These are phyloP conservation scores for Adansonia grandidieri DNA, from an alignment of 441 rosid species.

Conservation along the genomic window DNA sequence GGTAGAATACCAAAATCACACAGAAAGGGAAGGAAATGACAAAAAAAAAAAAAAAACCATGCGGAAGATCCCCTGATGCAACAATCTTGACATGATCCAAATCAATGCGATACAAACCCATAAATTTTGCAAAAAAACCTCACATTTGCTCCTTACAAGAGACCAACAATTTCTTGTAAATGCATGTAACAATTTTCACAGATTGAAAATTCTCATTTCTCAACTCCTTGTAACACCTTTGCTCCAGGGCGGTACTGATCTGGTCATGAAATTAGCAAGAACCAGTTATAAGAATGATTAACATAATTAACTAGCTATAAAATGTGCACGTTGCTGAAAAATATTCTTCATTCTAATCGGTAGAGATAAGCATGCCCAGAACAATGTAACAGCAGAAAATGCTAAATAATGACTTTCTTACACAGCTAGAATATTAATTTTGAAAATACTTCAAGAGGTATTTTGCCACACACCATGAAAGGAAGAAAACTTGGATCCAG, in stretches of 20 bases:
- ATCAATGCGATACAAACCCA: constrained; percentile 2
- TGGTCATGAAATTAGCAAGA: constrained; percentile 44
- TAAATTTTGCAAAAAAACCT: constrained; percentile 36
- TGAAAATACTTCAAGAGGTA: not conserved
- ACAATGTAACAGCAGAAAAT: not conserved
- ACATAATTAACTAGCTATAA: not conserved
- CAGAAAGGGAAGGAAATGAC: not conserved
- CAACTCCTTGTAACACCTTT: constrained; percentile 95
- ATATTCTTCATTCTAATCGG: not conserved
- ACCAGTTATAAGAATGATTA: not conserved
- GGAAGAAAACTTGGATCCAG: constrained; percentile 10
- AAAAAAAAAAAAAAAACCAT: not conserved
- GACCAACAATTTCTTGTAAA: constrained; percentile 77
- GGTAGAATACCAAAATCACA: not conserved
- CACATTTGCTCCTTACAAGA: constrained; percentile 95
- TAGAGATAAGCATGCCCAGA: not conserved
- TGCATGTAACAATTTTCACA: constrained; percentile 82
- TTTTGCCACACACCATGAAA: not conserved
- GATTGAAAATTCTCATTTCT: constrained; percentile 81
- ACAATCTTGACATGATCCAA: not conserved
- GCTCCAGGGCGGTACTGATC: constrained; percentile 86
- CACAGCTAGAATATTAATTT: not conserved
- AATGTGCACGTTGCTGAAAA: not conserved
- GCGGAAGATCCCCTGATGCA: not conserved
- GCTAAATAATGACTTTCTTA: not conserved